phyloP scores from a whole-genome alignment of 139 green algal genomes.

The Pycnococcus provasolii region DNA sequence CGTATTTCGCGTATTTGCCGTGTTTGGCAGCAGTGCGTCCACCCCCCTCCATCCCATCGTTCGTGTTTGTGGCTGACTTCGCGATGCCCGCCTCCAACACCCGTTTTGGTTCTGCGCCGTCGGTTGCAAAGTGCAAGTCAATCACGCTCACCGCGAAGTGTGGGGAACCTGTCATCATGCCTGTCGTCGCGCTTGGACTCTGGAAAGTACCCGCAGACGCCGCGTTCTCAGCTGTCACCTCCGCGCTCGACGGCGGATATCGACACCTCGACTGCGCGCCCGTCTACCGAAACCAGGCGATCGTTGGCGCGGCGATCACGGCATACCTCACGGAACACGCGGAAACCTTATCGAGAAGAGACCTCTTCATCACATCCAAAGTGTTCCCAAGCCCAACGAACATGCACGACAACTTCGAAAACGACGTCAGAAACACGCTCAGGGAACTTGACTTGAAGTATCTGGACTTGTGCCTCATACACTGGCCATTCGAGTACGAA shows the following conservation, averaged over 20 bases:
- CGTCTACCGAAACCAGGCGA: conserved; percentile 20
- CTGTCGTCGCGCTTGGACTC: no score
- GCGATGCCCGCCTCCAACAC: no score
- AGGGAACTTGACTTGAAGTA: conserved; percentile 4
- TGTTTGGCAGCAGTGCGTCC: no score
- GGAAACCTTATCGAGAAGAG: not conserved
- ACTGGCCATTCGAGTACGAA: conserved; percentile 7
- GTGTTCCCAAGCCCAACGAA: not conserved
- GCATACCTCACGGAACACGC: not conserved
- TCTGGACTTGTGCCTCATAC: conserved; percentile 11
- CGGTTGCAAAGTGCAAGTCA: no score
- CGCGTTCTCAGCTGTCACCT: not conserved
- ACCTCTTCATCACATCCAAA: conserved; percentile 17
- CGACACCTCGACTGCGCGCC: conserved; percentile 21
- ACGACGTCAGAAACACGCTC: not conserved
- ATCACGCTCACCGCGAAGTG: no score
- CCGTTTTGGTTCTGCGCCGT: no score
- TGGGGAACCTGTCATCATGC: no score
- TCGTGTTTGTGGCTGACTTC: no score
- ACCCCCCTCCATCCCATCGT: no score
- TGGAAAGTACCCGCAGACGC: no score
- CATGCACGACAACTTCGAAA: not conserved
- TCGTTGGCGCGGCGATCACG: conserved; percentile 17
- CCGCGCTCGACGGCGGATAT: conserved; percentile 8
- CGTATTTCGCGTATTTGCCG: no score